Conservation (phyloP, 768 basidiomycete species). For the Tulasnella sp. region DNA sequence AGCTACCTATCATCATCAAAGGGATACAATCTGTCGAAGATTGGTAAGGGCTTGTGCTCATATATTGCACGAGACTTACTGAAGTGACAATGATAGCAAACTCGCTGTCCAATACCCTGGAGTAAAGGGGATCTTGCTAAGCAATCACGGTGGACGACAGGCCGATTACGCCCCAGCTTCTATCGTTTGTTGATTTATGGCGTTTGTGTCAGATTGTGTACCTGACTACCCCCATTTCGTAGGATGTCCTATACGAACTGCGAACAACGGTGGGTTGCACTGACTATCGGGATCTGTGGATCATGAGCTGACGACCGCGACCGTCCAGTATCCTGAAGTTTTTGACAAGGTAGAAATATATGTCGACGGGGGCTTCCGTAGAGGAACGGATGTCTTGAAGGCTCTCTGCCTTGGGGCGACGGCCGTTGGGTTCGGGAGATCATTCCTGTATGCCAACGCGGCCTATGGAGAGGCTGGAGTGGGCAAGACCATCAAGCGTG, state of each 20-base stretch:
- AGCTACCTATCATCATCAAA: constrained; percentile 36
- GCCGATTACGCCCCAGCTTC: constrained; percentile 22
- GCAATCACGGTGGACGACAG: constrained; percentile 74
- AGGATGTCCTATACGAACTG: constrained; percentile 13
- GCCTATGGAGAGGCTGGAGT: constrained; percentile 29
- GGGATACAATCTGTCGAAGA: constrained; percentile 38
- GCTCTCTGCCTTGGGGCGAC: constrained; percentile 49
- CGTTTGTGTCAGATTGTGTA: background rate
- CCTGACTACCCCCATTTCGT: background rate
- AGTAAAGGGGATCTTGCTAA: constrained; percentile 77
- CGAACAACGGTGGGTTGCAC: background rate
- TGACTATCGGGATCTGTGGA: background rate
- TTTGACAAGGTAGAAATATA: constrained; percentile 34
- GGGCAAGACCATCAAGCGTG: constrained; percentile 21
- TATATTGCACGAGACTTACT: background rate
- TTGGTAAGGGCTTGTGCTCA: constrained; percentile 12
- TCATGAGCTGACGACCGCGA: background rate
- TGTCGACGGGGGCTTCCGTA: constrained; percentile 36
- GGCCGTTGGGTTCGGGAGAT: constrained; percentile 75
- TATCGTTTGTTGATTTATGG: background rate
- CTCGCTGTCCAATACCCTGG: constrained; percentile 66
- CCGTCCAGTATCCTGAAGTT: constrained; percentile 26
- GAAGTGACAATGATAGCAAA: background rate
- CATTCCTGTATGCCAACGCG: constrained; percentile 60
- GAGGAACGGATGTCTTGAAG: constrained; percentile 39